Percentiles rank a stretch among this genome's conserved stretches.
Conservation (phyloP, 106 monocot genomes). For the Amphibolis antarctica region DNA sequence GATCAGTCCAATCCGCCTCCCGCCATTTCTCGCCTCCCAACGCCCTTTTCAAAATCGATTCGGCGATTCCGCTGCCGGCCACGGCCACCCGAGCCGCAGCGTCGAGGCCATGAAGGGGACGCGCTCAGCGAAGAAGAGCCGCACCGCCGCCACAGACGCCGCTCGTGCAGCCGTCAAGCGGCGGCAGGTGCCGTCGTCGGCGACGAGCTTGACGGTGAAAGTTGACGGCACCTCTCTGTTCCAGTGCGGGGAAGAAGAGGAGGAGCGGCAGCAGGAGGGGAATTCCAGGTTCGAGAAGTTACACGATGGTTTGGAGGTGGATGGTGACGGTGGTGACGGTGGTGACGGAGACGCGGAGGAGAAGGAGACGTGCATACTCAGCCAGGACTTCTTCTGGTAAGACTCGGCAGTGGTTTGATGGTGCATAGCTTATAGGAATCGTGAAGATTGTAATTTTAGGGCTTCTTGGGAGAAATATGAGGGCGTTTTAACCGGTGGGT, state of each 20-base stretch:
- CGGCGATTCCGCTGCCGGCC: neutral
- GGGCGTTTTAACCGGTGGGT: neutral
- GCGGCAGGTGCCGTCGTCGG: neutral
- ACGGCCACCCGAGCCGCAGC: neutral
- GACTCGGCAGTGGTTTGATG: neutral
- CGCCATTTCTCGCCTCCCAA: neutral
- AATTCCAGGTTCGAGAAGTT: neutral
- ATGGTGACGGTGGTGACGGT: neutral
- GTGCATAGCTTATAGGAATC: neutral
- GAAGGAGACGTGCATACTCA: slow-evolving; percentile 57
- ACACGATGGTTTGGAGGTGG: neutral
- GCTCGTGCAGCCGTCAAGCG: neutral
- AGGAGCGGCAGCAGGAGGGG: too few relatives aligned
- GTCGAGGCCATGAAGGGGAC: neutral
- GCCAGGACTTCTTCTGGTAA: slow-evolving; percentile 83
- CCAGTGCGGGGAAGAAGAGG: neutral
- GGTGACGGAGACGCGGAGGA: slow-evolving; percentile 10
- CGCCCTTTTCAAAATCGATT: neutral
- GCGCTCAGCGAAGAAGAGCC: neutral
- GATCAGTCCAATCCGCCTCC: neutral
- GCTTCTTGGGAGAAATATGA: neutral
- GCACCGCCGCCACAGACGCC: neutral
- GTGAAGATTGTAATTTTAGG: neutral
- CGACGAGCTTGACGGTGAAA: neutral
- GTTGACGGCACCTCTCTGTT: neutral